Percentiles rank a stretch among this genome's conserved stretches.
phyloP scores from a whole-genome alignment of 2,329 filamentous ascomycete genomes.

The Pseudocercospora fijiensis region DNA sequence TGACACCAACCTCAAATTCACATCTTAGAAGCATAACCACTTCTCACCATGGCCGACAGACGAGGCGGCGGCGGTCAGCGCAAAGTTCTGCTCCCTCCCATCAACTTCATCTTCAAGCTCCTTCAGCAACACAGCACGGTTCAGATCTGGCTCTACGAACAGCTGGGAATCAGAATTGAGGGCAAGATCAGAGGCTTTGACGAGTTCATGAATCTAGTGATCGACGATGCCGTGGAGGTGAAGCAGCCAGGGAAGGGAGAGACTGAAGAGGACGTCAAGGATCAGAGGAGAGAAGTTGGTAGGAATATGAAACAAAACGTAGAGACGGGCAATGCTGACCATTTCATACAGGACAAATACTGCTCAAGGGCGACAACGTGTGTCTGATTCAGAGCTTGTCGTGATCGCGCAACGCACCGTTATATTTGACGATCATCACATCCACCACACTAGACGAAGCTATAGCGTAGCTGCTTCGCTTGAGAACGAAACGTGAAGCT shows the following conservation, averaged over 20 bases:
- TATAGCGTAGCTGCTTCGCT: background rate
- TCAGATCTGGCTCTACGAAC: slow-evolving; percentile 95
- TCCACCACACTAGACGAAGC: background rate
- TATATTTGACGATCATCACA: background rate
- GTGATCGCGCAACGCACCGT: slow-evolving; percentile 1
- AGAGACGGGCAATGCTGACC: slow-evolving; percentile 7
- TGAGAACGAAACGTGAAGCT: background rate
- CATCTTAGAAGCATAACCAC: slow-evolving; percentile 29
- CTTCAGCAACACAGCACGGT: slow-evolving; percentile 81
- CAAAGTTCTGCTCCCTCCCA: slow-evolving; percentile 71
- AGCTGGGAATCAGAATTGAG: slow-evolving; percentile 89
- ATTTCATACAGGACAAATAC: slow-evolving; percentile 65
- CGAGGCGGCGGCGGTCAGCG: slow-evolving; percentile 54
- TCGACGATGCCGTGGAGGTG: slow-evolving; percentile 94
- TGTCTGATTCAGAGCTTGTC: slow-evolving; percentile 63
- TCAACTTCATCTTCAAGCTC: slow-evolving; percentile 93
- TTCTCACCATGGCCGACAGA: slow-evolving; percentile 51
- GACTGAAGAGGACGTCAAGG: slow-evolving; percentile 26
- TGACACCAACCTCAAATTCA: background rate
- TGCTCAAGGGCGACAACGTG: slow-evolving; percentile 86
- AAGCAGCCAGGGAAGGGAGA: slow-evolving; percentile 45
- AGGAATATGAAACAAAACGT: background rate
- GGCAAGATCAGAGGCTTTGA: slow-evolving; percentile 97
- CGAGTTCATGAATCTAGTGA: slow-evolving; percentile 98
- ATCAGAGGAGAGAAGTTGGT: slow-evolving; percentile 24